These are phyloP conservation scores for Ustilago crameri DNA, from an alignment of 1,284 basidiomycete species.

Conservation along the genomic window DNA sequence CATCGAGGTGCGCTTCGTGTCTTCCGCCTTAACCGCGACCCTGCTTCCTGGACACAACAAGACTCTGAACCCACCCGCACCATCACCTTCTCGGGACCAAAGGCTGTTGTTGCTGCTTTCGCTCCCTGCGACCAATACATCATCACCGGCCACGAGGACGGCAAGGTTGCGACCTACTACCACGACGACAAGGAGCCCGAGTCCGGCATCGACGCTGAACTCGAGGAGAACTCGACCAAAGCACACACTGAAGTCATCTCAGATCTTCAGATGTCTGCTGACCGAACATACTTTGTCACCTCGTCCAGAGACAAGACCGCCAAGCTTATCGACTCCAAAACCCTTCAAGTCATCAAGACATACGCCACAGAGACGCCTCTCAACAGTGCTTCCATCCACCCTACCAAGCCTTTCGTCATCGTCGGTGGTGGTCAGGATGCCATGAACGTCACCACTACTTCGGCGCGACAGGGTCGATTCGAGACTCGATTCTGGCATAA, in stretches of 20 bases:
- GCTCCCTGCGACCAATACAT: slow-evolving; percentile 82
- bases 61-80: slow-evolving; percentile 60
- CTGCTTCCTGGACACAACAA: slow-evolving; percentile 61
- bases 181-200: slow-evolving; percentile 67
- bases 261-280: slow-evolving; percentile 89
- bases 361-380: slow-evolving; percentile 92
- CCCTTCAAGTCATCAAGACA: slow-evolving; percentile 89
- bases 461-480: slow-evolving; percentile 92
- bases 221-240: slow-evolving; percentile 78
- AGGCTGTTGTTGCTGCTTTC: slow-evolving; percentile 94
- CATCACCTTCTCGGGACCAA: slow-evolving; percentile 70
- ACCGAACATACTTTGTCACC: slow-evolving; percentile 94
- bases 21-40: slow-evolving; percentile 76
- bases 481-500: slow-evolving; percentile 99
- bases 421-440: slow-evolving; percentile 97
- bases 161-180: slow-evolving; percentile 76
- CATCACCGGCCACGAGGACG: slow-evolving; percentile 94
- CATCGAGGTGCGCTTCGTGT: slow-evolving; percentile 77
- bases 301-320: slow-evolving; percentile 97
- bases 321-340: slow-evolving; percentile 90
- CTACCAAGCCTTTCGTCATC: slow-evolving; percentile 79
- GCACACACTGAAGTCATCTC: slow-evolving; percentile 71
- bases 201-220: slow-evolving; percentile 77
- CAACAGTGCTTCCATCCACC: slow-evolving; percentile 90
- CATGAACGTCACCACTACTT: slow-evolving; percentile 96